Conservation (phyloP, 345 rosid species). For the Sapria himalayana region DNA sequence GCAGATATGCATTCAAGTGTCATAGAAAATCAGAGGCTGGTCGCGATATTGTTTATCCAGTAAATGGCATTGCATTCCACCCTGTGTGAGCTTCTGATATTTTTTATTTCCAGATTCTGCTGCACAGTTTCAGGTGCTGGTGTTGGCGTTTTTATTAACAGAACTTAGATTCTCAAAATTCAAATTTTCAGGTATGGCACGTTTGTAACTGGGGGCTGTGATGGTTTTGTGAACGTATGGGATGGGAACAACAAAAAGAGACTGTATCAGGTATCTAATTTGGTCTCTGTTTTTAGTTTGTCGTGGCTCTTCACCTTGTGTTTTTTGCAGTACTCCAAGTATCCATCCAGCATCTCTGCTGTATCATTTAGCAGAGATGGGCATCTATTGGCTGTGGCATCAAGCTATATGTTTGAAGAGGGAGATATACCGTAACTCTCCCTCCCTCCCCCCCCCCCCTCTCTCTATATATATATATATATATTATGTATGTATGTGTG, state of each 20-base stretch:
- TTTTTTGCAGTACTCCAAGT: conserved; percentile 69
- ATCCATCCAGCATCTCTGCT: conserved; percentile 79
- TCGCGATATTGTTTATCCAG: conserved; percentile 84
- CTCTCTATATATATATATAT: neutral
- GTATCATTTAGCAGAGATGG: conserved; percentile 95
- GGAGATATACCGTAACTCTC: conserved; percentile 63
- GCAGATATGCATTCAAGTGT: conserved; percentile 96
- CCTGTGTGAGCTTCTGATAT: conserved; percentile 56
- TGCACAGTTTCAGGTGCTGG: too few species aligned
- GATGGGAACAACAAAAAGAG: conserved; percentile 98
- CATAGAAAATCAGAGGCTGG: conserved; percentile 97
- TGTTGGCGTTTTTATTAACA: neutral
- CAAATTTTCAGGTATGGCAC: conserved; percentile 66
- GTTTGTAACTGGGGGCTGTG: conserved; percentile 97
- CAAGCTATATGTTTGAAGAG: conserved; percentile 94
- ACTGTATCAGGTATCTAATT: conserved; percentile 96
- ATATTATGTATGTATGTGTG: neutral
- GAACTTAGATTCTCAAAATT: conserved; percentile 4
- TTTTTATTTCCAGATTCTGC: too few species aligned
- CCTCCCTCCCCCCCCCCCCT: conserved; percentile 2
- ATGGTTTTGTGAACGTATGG: conserved; percentile 94
- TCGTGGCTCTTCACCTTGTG: too few species aligned
- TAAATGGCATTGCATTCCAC: conserved; percentile 88
- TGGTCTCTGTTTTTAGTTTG: too few species aligned
- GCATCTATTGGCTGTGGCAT: conserved; percentile 81